Conservation (phyloP, 495 filamentous ascomycete genomes). For the Pyrenopolyporus hunteri region DNA sequence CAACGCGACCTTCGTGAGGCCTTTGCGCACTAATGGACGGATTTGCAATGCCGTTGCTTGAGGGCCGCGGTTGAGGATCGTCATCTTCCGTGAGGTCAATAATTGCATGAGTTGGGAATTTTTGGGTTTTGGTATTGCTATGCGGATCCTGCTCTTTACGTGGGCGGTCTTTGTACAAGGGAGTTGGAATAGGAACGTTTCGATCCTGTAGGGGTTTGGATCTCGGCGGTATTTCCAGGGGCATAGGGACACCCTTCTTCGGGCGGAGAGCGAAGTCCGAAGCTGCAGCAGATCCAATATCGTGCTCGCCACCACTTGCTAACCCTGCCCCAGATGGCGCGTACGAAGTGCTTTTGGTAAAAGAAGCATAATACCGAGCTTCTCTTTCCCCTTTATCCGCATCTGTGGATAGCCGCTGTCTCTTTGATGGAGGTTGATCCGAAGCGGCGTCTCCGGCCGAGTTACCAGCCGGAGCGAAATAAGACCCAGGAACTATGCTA, state of each 20-base stretch:
- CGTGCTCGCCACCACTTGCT: conserved; percentile 5
- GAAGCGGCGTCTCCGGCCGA: conserved; percentile 2
- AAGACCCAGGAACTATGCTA: neutral
- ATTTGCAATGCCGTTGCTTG: neutral
- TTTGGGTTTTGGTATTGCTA: neutral
- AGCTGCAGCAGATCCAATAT: conserved; percentile 20
- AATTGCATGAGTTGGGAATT: neutral
- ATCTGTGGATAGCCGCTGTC: conserved; percentile 15
- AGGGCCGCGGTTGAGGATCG: conserved; percentile 1
- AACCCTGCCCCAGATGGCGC: conserved; percentile 5
- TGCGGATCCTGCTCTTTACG: neutral
- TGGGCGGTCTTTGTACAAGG: neutral
- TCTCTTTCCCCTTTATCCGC: neutral
- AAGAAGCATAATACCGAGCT: neutral
- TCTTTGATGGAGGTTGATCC: conserved; percentile 24
- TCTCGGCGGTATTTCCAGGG: conserved; percentile 14
- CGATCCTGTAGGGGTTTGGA: conserved; percentile 4
- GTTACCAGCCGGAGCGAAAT: neutral
- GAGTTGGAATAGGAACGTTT: neutral
- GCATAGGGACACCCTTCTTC: conserved; percentile 19
- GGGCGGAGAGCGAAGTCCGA: conserved; percentile 42
- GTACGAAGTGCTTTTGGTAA: conserved; percentile 10
- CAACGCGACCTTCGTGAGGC: neutral
- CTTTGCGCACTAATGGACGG: neutral
- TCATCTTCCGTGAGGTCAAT: conserved; percentile 39